Base-by-base conservation (phyloP, 768 basidiomycete genomes). In the Amanita pallidorosea region DNA sequence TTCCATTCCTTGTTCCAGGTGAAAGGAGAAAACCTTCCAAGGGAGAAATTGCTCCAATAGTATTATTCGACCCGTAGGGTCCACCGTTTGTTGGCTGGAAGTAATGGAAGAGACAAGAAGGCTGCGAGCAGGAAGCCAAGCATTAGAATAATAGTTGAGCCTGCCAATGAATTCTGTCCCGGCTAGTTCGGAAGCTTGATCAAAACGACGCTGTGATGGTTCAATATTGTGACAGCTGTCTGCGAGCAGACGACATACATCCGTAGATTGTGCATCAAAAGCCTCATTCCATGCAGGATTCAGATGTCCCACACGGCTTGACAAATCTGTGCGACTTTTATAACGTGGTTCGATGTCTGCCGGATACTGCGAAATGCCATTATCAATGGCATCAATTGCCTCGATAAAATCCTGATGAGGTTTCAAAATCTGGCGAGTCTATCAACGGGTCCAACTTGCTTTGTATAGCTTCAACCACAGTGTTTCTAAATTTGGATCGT, bases 271-370 rank as follows among this genome's bases (percentile, higher is more conserved):
- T n/a, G 83, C 67, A 58, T 80, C 80, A n/a, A 70, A 63, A 3
- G 79, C 63, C 63, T 95, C 80, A 63, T 97, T 97, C 95, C 95
- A 99, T 7, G 81, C 71, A 3, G 95, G 90, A 65, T 99, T 99
- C 45, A 98, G 75, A 58, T 74, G 70, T 5, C 78, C 80, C 22
- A 99, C 86, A 52, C 95, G 82, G 56, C 81, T 80, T 12, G 88
- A 86, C 5, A 99, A 68, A 65, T 95, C 89, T 11, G 94, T 95
- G 42, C 80, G 71, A 55, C 70, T 81, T 56, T 76, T 75, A 69
- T 98, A 99, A 52, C 70, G 75, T 7, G 86, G 77, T 54, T 76
- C 70, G 50, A 85, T 63, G 47, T 83, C 81, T 2, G 71, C 65
- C 2, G 81, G 72, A 65, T 88, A 93, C 60, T 90, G 88, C 2